A percentile compares a stretch with the other conserved stretches of the same genome.
phyloP scores from a whole-genome alignment of 345 rosid genomes.

The Eucalyptus regnans region DNA sequence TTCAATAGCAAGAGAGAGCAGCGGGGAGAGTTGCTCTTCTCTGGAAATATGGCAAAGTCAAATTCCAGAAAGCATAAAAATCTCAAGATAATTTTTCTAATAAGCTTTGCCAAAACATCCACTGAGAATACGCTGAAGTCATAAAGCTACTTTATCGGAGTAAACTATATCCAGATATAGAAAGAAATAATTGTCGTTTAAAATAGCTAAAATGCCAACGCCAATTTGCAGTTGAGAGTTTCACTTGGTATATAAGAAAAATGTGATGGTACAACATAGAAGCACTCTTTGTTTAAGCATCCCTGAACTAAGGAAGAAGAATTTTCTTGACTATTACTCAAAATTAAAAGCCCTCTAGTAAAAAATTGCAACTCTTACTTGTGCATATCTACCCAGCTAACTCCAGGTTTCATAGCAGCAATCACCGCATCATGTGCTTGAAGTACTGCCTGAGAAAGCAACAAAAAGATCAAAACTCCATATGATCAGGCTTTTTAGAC shows the following conservation, averaged over 20 bases:
- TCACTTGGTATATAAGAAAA: background rate
- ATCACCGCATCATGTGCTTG: conserved; percentile 81
- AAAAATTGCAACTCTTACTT: conserved; percentile 35
- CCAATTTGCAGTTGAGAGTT: background rate
- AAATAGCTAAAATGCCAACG: background rate
- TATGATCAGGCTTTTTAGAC: background rate
- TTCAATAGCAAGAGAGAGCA: background rate
- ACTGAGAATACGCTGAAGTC: background rate
- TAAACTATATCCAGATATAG: background rate
- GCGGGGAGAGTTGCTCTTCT: background rate
- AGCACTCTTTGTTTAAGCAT: background rate
- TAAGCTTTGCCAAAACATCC: background rate
- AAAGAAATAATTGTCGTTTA: background rate
- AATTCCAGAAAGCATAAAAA: background rate
- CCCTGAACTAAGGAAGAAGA: background rate
- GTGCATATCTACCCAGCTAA: conserved; percentile 91
- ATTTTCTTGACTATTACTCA: background rate
- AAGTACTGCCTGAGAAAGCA: conserved; percentile 57
- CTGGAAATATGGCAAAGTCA: background rate
- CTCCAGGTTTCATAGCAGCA: conserved; percentile 74
- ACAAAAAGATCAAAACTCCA: background rate
- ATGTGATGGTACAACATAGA: background rate
- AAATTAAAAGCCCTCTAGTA: background rate
- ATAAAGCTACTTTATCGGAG: background rate
- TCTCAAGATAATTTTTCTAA: background rate